These are phyloP conservation scores for Gossypium sturtianum DNA, from an alignment of 345 rosid genomes.

Conservation along the genomic window DNA sequence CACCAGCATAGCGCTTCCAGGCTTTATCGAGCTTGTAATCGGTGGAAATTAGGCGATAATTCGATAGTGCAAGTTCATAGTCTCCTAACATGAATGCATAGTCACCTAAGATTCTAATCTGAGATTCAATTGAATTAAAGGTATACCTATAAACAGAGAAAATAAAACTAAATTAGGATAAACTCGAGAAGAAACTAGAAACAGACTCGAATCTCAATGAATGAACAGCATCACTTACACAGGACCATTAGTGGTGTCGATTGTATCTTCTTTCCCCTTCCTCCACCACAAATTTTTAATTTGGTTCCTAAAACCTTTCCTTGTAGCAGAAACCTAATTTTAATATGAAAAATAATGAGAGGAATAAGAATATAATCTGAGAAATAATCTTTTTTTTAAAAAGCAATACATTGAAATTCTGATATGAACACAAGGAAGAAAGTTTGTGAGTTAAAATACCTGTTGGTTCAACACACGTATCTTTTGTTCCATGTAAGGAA, in stretches of 20 bases:
- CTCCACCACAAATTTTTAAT: constrained; percentile 98
- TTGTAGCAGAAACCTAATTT: constrained; percentile 76
- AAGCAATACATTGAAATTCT: not conserved
- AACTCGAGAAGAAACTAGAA: constrained; percentile 10
- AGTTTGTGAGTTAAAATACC: constrained; percentile 31
- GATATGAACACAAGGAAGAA: not conserved
- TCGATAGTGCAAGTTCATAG: constrained; percentile 91
- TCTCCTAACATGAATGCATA: constrained; percentile 96
- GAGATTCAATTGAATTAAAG: constrained; percentile 83
- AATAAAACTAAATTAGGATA: constrained; percentile 21
- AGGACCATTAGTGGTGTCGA: constrained; percentile 59
- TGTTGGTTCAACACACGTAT: constrained; percentile 86
- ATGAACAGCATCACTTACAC: constrained; percentile 42
- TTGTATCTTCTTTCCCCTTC: constrained; percentile 87
- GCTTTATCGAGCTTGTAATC: constrained; percentile 98
- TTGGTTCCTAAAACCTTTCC: constrained; percentile 96
- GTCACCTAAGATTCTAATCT: constrained; percentile 90
- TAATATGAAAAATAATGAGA: constrained; percentile 20
- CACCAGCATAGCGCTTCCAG: constrained; percentile 97
- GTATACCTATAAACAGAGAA: constrained; percentile 69
- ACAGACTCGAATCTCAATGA: constrained; percentile 12
- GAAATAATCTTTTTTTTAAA: too few relatives aligned
- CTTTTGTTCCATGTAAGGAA: constrained; percentile 97
- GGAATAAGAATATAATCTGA: constrained; percentile 10
- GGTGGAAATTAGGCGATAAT: constrained; percentile 88